Evolutionary conservation across 1,284 basidiomycete genomes (phyloP).

Genomic region (Neotropicomus parvogracilis): DNA sequence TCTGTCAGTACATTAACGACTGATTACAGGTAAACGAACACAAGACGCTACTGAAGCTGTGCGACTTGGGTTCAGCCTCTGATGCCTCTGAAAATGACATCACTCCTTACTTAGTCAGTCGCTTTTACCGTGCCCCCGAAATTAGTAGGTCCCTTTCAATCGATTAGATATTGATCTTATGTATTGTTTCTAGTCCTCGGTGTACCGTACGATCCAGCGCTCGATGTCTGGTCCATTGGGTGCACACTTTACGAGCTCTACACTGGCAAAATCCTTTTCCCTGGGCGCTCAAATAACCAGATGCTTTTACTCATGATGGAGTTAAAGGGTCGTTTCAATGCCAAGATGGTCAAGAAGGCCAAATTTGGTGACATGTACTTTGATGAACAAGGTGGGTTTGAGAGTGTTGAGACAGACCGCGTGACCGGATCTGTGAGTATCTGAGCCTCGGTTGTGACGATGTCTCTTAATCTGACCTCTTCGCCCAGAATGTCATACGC

Average conservation of each 20-base stretch:
- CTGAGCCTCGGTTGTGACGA: constrained; percentile 4
- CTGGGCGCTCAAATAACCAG: constrained; percentile 95
- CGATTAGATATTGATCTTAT: constrained; percentile 17
- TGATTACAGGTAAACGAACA: constrained; percentile 81
- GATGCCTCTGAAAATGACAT: constrained; percentile 95
- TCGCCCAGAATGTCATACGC: constrained; percentile 70
- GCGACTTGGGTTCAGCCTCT: constrained; percentile 94
- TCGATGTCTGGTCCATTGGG: constrained; percentile 97
- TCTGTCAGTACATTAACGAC: constrained; percentile 13
- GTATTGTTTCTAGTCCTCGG: constrained; percentile 71
- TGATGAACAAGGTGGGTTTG: constrained; percentile 84
- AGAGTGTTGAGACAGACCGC: constrained; percentile 78
- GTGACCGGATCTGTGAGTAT: constrained; percentile 75
- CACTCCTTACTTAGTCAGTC: constrained; percentile 95
- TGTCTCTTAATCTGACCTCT: constrained; percentile 19
- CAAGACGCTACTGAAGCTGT: constrained; percentile 92
- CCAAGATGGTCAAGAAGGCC: constrained; percentile 92
- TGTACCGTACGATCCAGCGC: constrained; percentile 87
- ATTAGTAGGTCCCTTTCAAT: constrained; percentile 69
- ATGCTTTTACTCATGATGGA: constrained; percentile 98
- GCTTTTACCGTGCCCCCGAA: constrained; percentile 98
- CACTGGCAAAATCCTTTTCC: constrained; percentile 98
- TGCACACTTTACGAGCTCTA: constrained; percentile 98
- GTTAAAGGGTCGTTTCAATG: constrained; percentile 89
- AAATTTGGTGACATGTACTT: constrained; percentile 92